Evolutionary conservation across 2,329 filamentous ascomycete genomes (phyloP).

Genomic region (Tolypocladium album): DNA sequence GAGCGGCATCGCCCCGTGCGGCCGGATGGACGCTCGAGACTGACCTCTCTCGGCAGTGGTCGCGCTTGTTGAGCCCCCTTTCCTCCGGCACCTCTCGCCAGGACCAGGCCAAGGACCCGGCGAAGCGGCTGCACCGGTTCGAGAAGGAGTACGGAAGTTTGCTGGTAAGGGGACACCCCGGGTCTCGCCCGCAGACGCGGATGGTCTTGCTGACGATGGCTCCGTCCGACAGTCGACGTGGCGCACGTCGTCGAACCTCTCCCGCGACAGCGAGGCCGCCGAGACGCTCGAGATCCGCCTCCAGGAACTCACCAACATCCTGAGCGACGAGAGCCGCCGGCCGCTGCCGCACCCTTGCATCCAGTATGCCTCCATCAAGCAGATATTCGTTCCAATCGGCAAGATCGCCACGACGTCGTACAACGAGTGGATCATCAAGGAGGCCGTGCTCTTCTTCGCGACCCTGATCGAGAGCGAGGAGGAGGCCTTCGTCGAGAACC

Average conservation of each 20-base stretch:
- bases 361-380: conserved; percentile 71
- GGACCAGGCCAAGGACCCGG: conserved; percentile 51
- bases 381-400: conserved; percentile 81
- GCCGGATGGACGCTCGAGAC: not conserved
- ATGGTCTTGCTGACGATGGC: not conserved
- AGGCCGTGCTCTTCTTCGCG: conserved; percentile 78
- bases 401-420: conserved; percentile 80
- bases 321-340: conserved; percentile 80
- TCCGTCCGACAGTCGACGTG: conserved; percentile 35
- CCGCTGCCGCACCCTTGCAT: conserved; percentile 89
- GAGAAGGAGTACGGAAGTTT: conserved; percentile 56
- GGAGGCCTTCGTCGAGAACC: conserved; percentile 84
- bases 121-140: conserved; percentile 54
- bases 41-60: conserved; percentile 37
- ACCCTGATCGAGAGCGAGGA: conserved; percentile 93
- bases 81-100: conserved; percentile 44
- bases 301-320: conserved; percentile 57
- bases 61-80: conserved; percentile 55
- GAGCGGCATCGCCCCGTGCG: not conserved
- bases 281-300: conserved; percentile 52
- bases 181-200: not conserved
- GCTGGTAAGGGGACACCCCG: conserved; percentile 31
- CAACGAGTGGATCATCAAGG: conserved; percentile 76
- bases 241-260: conserved; percentile 50
- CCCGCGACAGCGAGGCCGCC: conserved; percentile 49